Conservation (phyloP, 345 rosid genomes). For the Brassica carinata region DNA sequence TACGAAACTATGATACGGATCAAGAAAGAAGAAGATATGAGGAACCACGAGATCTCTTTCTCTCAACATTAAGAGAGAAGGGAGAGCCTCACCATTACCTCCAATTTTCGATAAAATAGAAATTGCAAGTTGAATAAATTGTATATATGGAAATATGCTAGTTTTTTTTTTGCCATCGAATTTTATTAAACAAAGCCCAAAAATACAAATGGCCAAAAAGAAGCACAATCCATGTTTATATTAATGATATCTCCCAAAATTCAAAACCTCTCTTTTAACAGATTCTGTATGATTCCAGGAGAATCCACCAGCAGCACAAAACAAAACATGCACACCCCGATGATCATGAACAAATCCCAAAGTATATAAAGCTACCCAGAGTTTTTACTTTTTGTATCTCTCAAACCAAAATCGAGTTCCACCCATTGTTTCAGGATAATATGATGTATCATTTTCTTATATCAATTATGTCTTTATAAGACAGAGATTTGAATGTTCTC, state of each 20-base stretch:
- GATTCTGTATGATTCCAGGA: conserved; percentile 88
- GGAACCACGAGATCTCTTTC: too few relatives aligned
- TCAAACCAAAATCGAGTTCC: neutral
- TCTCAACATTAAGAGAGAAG: too few relatives aligned
- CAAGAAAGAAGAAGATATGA: too few relatives aligned
- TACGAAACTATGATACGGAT: too few relatives aligned
- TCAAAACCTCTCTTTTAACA: conserved; percentile 28
- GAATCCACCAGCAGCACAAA: conserved; percentile 86
- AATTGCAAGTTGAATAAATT: too few relatives aligned
- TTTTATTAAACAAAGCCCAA: too few relatives aligned
- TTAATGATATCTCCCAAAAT: neutral
- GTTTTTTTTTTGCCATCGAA: too few relatives aligned
- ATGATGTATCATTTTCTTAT: neutral
- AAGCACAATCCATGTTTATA: neutral
- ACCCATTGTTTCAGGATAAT: neutral
- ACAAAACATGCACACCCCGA: conserved; percentile 79
- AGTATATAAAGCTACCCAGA: conserved; percentile 50
- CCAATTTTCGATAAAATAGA: too few relatives aligned
- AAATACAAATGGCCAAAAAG: too few relatives aligned
- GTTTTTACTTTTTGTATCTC: neutral
- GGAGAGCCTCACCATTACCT: too few relatives aligned
- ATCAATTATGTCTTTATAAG: conserved; percentile 1
- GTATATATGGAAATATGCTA: too few relatives aligned
- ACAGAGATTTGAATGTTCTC: too few relatives aligned
- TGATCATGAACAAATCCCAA: conserved; percentile 92